phyloP scores from a whole-genome alignment of 2,329 filamentous ascomycete genomes.

The Bipolaris zeicola region DNA sequence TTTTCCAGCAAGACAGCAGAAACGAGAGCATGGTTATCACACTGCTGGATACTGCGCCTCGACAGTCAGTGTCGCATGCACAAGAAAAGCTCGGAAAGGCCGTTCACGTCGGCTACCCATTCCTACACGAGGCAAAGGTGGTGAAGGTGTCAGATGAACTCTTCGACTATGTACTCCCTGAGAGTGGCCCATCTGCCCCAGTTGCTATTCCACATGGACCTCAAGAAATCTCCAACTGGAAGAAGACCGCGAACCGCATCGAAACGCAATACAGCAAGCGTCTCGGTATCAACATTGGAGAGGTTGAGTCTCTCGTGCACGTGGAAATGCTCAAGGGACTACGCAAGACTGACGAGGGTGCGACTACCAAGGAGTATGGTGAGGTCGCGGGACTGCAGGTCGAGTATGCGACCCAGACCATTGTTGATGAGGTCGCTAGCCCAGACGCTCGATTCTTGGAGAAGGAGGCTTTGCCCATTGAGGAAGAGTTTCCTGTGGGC shows the following conservation, averaged over 20 bases:
- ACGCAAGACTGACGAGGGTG: constrained; percentile 86
- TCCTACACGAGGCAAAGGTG: constrained; percentile 91
- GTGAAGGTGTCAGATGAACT: constrained; percentile 89
- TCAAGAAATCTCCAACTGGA: constrained; percentile 80
- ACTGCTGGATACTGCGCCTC: constrained; percentile 73
- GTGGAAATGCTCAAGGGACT: constrained; percentile 94
- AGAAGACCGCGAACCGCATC: constrained; percentile 80
- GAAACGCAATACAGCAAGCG: constrained; percentile 90
- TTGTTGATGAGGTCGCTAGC: constrained; percentile 89
- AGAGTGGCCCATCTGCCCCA: constrained; percentile 66
- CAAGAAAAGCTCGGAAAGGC: constrained; percentile 81
- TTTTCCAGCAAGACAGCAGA: constrained; percentile 93
- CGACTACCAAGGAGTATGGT: constrained; percentile 90
- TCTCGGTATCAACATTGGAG: constrained; percentile 82
- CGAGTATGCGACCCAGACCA: constrained; percentile 86
- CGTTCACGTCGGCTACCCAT: constrained; percentile 92
- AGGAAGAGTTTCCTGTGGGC: constrained; percentile 85
- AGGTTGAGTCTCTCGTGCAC: constrained; percentile 86
- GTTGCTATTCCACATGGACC: constrained; percentile 73
- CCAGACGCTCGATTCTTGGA: constrained; percentile 94
- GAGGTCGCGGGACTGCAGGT: constrained; percentile 83
- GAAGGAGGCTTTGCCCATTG: constrained; percentile 81
- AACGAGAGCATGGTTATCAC: constrained; percentile 97
- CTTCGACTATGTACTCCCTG: constrained; percentile 80
- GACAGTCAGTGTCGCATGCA: constrained; percentile 72